These are phyloP conservation scores for Lepidium campestre DNA, from an alignment of 441 rosid species.

Conservation along the genomic window DNA sequence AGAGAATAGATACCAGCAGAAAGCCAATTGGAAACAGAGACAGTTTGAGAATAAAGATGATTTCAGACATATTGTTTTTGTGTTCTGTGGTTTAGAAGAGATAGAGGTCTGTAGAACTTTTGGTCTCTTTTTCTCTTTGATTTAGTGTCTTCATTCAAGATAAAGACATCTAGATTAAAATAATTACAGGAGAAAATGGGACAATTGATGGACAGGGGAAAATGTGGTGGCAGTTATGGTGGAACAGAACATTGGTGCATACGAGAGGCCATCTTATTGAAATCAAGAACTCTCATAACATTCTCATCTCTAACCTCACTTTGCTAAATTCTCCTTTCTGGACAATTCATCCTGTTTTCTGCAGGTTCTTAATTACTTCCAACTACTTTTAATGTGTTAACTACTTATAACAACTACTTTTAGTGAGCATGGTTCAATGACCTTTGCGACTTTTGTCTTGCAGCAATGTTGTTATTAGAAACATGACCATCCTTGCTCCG, in stretches of 20 bases:
- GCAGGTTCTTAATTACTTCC: constrained; percentile 48
- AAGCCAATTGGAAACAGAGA: not conserved
- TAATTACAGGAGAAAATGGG: constrained; percentile 66
- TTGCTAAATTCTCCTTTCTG: constrained; percentile 84
- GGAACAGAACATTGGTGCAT: constrained; percentile 78
- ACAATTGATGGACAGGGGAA: constrained; percentile 91
- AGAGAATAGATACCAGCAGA: not conserved
- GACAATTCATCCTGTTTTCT: constrained; percentile 91
- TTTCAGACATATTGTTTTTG: not conserved
- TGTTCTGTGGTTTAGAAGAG: not conserved
- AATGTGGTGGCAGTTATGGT: constrained; percentile 98
- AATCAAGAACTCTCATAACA: constrained; percentile 63
- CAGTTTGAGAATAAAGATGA: not conserved
- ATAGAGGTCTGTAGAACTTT: not conserved
- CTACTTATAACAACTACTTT: constrained; percentile 10
- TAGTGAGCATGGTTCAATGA: not conserved
- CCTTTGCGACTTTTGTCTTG: constrained; percentile 10
- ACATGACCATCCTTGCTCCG: constrained; percentile 87
- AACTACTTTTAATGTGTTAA: constrained; percentile 2
- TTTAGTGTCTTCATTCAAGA: not conserved
- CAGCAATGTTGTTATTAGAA: constrained; percentile 78
- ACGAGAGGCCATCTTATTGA: constrained; percentile 94
- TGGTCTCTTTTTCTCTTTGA: not conserved
- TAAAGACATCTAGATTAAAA: not conserved
- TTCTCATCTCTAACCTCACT: constrained; percentile 82